Evolutionary conservation across 164 flowering plant genomes (phyloP).

Genomic region (Taxillus chinensis): DNA sequence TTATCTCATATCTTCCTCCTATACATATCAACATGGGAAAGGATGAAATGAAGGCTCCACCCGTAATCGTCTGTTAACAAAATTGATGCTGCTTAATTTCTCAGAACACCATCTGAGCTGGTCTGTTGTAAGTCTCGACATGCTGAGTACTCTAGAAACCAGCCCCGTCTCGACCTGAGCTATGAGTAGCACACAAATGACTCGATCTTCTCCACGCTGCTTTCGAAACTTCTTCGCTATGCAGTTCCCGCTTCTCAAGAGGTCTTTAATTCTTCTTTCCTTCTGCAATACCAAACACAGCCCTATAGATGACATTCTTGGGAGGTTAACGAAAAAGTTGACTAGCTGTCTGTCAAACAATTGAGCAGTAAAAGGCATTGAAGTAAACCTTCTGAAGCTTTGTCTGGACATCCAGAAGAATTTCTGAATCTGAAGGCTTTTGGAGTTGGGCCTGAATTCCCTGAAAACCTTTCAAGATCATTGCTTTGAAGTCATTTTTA

Average conservation of each 20-base stretch:
- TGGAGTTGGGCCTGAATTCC: slow-evolving; percentile 26
- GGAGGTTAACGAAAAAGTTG: not conserved
- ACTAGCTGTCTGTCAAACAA: not conserved
- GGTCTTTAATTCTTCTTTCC: slow-evolving; percentile 61
- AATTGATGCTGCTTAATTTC: slow-evolving; percentile 39
- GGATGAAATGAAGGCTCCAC: slow-evolving; percentile 62
- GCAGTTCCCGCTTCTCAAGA: slow-evolving; percentile 55
- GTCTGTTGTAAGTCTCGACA: slow-evolving; percentile 57
- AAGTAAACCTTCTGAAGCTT: slow-evolving; percentile 54
- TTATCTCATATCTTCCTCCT: too few species aligned
- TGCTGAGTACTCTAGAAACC: slow-evolving; percentile 55
- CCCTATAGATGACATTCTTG: not conserved
- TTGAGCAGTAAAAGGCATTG: not conserved
- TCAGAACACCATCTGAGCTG: slow-evolving; percentile 69
- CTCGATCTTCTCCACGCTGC: slow-evolving; percentile 19
- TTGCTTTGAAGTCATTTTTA: slow-evolving; percentile 22
- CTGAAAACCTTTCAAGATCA: slow-evolving; percentile 18
- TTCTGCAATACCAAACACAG: slow-evolving; percentile 39
- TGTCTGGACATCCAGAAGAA: slow-evolving; percentile 30
- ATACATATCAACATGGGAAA: slow-evolving; percentile 55
- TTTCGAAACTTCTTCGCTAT: slow-evolving; percentile 62
- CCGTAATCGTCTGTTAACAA: slow-evolving; percentile 30
- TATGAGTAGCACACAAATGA: slow-evolving; percentile 14
- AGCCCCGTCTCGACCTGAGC: slow-evolving; percentile 58
- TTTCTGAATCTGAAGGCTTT: slow-evolving; percentile 33